A percentile compares a stretch with the other conserved stretches of the same genome.
These are phyloP conservation scores for Podospora bellae-mahoneyi DNA, from an alignment of 495 filamentous ascomycete genomes.

Conservation along the genomic window DNA sequence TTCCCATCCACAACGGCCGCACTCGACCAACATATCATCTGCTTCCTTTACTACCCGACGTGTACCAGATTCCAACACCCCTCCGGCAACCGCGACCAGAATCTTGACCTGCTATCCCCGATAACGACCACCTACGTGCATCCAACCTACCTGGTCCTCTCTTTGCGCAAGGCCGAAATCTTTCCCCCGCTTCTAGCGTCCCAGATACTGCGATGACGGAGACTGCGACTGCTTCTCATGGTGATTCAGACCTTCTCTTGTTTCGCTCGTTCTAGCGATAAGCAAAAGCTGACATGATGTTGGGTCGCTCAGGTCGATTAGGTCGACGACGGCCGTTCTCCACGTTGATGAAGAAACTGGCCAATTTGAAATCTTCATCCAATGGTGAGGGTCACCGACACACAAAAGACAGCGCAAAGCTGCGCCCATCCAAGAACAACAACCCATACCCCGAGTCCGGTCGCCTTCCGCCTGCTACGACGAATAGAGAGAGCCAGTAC, in stretches of 20 bases:
- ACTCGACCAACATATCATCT: neutral
- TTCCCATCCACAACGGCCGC: neutral
- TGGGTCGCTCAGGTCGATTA: constrained; percentile 44
- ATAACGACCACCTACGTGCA: neutral
- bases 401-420: constrained; percentile 48
- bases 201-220: constrained; percentile 56
- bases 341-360: constrained; percentile 89
- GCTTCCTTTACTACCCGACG: neutral
- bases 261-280: constrained; percentile 20
- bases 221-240: constrained; percentile 59
- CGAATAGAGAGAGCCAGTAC: constrained; percentile 52
- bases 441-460: constrained; percentile 78
- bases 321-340: constrained; percentile 81
- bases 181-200: constrained; percentile 1
- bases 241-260: constrained; percentile 41
- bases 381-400: constrained; percentile 39
- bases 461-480: constrained; percentile 34
- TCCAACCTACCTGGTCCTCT: neutral
- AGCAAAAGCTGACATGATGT: constrained; percentile 24
- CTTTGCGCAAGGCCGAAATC: neutral
- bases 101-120: neutral
- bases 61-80: neutral
- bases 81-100: neutral
- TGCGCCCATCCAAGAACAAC: constrained; percentile 62
- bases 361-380: constrained; percentile 69